Percentiles rank a stretch among this genome's conserved stretches.
Evolutionary conservation across 129 eudicot species (phyloP).

Genomic region (Chrysanthemum lavandulifolium): DNA sequence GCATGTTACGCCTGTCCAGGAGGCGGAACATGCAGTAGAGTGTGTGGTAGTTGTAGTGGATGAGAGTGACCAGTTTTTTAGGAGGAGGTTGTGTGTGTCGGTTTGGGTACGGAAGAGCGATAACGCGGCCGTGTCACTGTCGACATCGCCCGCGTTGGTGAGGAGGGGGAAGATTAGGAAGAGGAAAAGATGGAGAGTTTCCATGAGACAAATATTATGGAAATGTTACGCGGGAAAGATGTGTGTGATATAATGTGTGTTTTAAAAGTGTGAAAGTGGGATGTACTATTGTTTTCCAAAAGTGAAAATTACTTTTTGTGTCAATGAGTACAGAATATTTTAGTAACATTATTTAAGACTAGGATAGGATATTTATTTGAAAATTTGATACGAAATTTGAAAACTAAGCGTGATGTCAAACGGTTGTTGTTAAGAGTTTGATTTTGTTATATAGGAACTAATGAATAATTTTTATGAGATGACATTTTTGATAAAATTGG

Average conservation of each 20-base stretch:
- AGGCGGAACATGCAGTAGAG: conserved; percentile 65
- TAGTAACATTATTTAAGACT: too few species aligned
- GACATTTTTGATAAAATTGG: too few species aligned
- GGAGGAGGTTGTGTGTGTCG: conserved; percentile 77
- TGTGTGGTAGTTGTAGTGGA: conserved; percentile 37
- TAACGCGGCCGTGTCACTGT: conserved; percentile 77
- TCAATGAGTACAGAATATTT: too few species aligned
- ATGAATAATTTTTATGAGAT: too few species aligned
- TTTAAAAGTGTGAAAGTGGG: conserved; percentile 27
- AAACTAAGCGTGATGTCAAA: too few species aligned
- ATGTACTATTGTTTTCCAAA: neutral
- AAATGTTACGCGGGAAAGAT: conserved; percentile 43
- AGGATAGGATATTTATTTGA: too few species aligned
- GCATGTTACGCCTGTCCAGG: conserved; percentile 72
- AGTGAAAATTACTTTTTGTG: neutral
- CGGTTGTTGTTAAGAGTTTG: too few species aligned
- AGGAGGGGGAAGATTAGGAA: conserved; percentile 26
- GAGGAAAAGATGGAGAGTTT: conserved; percentile 25
- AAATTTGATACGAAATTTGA: too few species aligned
- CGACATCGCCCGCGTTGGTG: conserved; percentile 29
- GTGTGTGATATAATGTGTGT: conserved; percentile 28
- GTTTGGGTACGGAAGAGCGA: conserved; percentile 77
- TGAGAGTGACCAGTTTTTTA: conserved; percentile 77
- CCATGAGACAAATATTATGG: conserved; percentile 29
- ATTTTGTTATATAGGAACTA: too few species aligned